A percentile compares a stretch with the other conserved stretches of the same genome.
Conservation (phyloP, 2,329 filamentous ascomycete genomes). For the Dactylellina leptospora region DNA sequence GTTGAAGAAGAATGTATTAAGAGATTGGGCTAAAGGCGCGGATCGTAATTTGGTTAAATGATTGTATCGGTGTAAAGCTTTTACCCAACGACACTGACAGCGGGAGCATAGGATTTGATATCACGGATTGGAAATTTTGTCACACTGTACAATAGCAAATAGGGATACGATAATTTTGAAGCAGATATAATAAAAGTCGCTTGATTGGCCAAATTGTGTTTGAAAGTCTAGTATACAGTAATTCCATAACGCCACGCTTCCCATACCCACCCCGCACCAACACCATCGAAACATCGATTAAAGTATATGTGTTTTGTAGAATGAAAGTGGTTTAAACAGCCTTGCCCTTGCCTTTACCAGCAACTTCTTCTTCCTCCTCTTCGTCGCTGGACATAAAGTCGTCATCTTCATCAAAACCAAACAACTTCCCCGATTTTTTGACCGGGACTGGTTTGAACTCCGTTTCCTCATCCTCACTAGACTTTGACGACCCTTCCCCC, state of each 20-base stretch:
- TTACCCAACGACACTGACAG: neutral
- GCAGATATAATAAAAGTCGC: conserved; percentile 5
- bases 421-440: conserved; percentile 52
- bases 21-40: conserved; percentile 78
- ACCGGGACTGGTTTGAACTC: conserved; percentile 53
- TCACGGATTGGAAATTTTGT: neutral
- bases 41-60: conserved; percentile 58
- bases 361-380: conserved; percentile 63
- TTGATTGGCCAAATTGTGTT: neutral
- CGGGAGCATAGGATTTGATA: conserved; percentile 7
- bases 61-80: neutral
- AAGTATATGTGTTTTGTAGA: conserved; percentile 1
- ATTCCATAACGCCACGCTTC: conserved; percentile 44
- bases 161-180: neutral
- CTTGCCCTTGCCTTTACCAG: conserved; percentile 60
- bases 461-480: conserved; percentile 50
- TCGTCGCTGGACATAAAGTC: conserved; percentile 56
- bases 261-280: conserved; percentile 13
- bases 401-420: conserved; percentile 52
- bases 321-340: conserved; percentile 57
- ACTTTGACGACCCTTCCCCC: conserved; percentile 51
- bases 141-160: conserved; percentile 30
- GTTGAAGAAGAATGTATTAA: conserved; percentile 90
- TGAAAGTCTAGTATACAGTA: conserved; percentile 48
- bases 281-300: conserved; percentile 22